Evolutionary conservation across 768 basidiomycete species (phyloP).

Genomic region (Rubroboletus pulcherrimus): DNA sequence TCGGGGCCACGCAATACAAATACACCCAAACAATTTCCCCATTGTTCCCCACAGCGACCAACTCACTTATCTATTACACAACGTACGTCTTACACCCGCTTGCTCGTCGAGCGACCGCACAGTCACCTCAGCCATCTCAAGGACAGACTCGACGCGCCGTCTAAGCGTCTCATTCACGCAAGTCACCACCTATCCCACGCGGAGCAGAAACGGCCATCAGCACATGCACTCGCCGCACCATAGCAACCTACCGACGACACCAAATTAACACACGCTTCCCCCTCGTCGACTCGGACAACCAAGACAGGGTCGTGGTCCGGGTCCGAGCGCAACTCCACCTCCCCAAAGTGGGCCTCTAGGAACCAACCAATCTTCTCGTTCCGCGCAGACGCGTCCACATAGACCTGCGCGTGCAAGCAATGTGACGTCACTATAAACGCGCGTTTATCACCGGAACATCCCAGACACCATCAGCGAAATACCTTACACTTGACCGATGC

Average conservation of each 20-base stretch:
- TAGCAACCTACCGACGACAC: slow-evolving; percentile 60
- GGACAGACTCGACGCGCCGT: background rate
- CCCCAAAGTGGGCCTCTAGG: slow-evolving; percentile 92
- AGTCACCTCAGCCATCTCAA: background rate
- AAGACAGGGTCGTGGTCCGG: slow-evolving; percentile 54
- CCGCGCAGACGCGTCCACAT: slow-evolving; percentile 49
- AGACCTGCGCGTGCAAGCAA: slow-evolving; percentile 57
- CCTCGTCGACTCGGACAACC: slow-evolving; percentile 72
- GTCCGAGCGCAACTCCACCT: slow-evolving; percentile 53
- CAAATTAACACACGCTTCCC: slow-evolving; percentile 74
- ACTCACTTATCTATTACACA: background rate
- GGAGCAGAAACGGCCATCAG: background rate
- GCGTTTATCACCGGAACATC: background rate
- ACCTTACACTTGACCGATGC: slow-evolving; percentile 78
- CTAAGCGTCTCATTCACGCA: background rate
- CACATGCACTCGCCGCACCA: background rate
- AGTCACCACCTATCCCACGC: background rate
- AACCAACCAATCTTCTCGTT: slow-evolving; percentile 70
- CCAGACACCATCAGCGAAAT: background rate
- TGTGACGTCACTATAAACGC: slow-evolving; percentile 48
- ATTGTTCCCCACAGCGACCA: background rate
- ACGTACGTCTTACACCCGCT: background rate
- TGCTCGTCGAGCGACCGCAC: background rate
- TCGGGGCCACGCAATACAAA: background rate
- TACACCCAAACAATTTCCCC: background rate